phyloP scores from a whole-genome alignment of 1,139 yeast genomes.

The Hyphopichia wangnamkhiaoensis region DNA sequence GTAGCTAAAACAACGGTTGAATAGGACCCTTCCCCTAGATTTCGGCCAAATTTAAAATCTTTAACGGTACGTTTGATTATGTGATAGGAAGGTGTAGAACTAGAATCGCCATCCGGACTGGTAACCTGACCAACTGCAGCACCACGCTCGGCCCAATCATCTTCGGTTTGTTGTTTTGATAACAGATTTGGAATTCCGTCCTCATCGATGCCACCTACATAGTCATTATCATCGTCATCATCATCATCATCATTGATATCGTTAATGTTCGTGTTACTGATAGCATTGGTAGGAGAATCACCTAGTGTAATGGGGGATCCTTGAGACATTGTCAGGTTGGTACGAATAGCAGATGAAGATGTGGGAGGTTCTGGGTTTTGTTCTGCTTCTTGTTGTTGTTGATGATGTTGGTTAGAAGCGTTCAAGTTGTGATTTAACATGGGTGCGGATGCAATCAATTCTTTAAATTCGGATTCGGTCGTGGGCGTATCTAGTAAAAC shows the following conservation, averaged over 20 bases:
- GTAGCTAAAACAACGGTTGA: conserved; percentile 90
- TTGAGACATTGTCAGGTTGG: no score
- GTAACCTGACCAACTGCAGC: conserved; percentile 35
- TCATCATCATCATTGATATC: conserved; percentile 11
- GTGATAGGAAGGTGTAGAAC: conserved; percentile 14
- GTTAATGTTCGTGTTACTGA: conserved; percentile 5
- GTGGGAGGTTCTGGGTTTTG: conserved; percentile 3
- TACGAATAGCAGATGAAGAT: no score
- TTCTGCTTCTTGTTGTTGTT: no score
- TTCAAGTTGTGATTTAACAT: background rate
- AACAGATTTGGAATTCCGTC: conserved; percentile 10
- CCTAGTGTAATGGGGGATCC: no score
- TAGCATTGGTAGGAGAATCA: background rate
- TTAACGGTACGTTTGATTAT: conserved; percentile 63
- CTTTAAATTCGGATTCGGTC: conserved; percentile 19
- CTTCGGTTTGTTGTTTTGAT: conserved; percentile 8
- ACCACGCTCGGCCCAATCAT: conserved; percentile 39
- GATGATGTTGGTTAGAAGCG: background rate
- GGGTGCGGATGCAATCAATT: conserved; percentile 11
- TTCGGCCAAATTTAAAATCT: conserved; percentile 85
- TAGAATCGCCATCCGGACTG: conserved; percentile 14
- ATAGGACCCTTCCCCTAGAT: conserved; percentile 94
- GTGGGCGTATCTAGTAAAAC: conserved; percentile 37
- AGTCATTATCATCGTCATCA: conserved; percentile 8
- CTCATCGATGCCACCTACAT: conserved; percentile 9